phyloP scores from a whole-genome alignment of 495 filamentous ascomycete genomes.

The Choiromyces venosus region DNA sequence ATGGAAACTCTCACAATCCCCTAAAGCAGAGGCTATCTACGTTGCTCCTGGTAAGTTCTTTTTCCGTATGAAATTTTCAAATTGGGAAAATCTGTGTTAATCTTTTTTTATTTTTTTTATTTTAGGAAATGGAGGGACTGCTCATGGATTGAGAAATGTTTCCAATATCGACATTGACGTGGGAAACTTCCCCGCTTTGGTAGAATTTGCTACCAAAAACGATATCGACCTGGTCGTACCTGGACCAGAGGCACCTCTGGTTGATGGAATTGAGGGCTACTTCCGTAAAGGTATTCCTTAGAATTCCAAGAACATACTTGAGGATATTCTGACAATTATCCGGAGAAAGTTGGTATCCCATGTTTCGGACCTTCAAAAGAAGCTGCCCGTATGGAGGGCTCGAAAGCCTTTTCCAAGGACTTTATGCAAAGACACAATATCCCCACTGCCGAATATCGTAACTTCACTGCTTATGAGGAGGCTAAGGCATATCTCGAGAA shows the following conservation, averaged over 20 bases:
- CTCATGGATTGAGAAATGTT: conserved; percentile 60
- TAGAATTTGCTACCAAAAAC: conserved; percentile 65
- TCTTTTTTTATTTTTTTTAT: too few relatives aligned
- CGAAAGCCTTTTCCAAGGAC: conserved; percentile 95
- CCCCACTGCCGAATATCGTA: conserved; percentile 83
- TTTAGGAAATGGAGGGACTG: conserved; percentile 86
- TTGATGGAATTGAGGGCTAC: conserved; percentile 78
- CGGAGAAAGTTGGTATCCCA: conserved; percentile 60
- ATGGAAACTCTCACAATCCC: conserved; percentile 85
- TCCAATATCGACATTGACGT: conserved; percentile 63
- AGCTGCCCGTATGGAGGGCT: conserved; percentile 88
- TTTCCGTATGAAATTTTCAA: background rate
- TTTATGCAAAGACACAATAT: conserved; percentile 92
- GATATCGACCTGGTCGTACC: conserved; percentile 79
- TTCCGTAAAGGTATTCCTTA: conserved; percentile 58
- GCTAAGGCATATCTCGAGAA: conserved; percentile 71
- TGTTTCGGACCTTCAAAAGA: conserved; percentile 82
- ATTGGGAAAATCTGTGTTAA: conserved; percentile 14
- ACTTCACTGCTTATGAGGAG: conserved; percentile 74
- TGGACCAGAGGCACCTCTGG: conserved; percentile 89
- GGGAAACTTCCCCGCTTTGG: conserved; percentile 71
- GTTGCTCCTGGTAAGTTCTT: conserved; percentile 52
- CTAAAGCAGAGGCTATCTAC: conserved; percentile 59
- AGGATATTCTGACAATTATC: background rate
- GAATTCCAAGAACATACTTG: background rate